Percentiles rank a stretch among this genome's conserved stretches.
Evolutionary conservation across 805 yeast species (phyloP).

Genomic region (Hanseniaspora lachancei): DNA sequence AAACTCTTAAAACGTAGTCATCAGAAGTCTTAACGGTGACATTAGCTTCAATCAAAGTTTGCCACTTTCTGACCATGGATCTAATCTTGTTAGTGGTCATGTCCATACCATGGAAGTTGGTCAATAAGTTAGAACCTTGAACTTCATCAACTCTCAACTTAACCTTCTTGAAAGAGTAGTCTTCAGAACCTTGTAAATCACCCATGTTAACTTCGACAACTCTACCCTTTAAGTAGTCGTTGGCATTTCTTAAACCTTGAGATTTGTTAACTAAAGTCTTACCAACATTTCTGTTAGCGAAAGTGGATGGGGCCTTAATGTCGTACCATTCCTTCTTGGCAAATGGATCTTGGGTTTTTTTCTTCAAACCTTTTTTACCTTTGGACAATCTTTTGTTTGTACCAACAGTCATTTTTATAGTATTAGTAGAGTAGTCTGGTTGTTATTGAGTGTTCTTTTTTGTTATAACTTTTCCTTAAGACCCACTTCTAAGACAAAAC

Average conservation of each 20-base stretch:
- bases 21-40: slow-evolving; percentile 97
- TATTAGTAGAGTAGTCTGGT: slow-evolving; percentile 13
- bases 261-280: slow-evolving; percentile 97
- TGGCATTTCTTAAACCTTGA: slow-evolving; percentile 95
- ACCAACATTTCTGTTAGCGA: slow-evolving; percentile 97
- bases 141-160: slow-evolving; percentile 97
- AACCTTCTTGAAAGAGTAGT: slow-evolving; percentile 94
- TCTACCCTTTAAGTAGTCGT: slow-evolving; percentile 97
- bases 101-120: slow-evolving; percentile 99
- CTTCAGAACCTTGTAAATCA: slow-evolving; percentile 97
- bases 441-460: neutral
- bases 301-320: slow-evolving; percentile 97
- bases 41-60: slow-evolving; percentile 92
- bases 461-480: neutral
- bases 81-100: slow-evolving; percentile 96
- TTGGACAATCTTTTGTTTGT: slow-evolving; percentile 73
- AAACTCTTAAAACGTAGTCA: slow-evolving; percentile 91
- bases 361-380: slow-evolving; percentile 97
- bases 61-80: slow-evolving; percentile 98
- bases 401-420: slow-evolving; percentile 57
- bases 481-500: neutral
- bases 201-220: slow-evolving; percentile 91
- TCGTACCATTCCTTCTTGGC: slow-evolving; percentile 98
- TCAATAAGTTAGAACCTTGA: slow-evolving; percentile 94
- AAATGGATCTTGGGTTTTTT: slow-evolving; percentile 99